Evolutionary conservation across 2,329 filamentous ascomycete genomes (phyloP).

Genomic region (Aspergillus costaricaensis): DNA sequence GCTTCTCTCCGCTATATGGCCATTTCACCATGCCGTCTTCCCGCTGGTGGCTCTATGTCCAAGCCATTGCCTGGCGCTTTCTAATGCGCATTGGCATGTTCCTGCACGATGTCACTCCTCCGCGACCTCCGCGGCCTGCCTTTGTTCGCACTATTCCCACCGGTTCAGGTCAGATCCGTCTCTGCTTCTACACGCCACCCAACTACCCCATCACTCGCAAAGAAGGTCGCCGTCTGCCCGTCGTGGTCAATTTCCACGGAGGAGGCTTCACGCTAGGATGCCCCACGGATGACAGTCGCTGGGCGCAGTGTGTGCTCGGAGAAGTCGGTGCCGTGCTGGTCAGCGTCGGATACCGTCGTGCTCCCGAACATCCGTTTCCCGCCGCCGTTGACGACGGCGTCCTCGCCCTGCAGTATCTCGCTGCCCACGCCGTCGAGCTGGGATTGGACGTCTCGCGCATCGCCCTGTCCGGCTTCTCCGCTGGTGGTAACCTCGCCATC

Average conservation of each 20-base stretch:
- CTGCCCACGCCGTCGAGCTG: constrained; percentile 57
- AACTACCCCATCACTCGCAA: constrained; percentile 35
- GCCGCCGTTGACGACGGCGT: constrained; percentile 66
- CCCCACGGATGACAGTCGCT: constrained; percentile 62
- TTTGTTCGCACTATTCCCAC: constrained; percentile 61
- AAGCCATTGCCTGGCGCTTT: constrained; percentile 67
- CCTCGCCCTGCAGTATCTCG: constrained; percentile 61
- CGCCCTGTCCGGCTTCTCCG: constrained; percentile 63
- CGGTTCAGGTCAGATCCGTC: constrained; percentile 51
- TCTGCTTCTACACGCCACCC: constrained; percentile 64
- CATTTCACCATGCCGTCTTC: constrained; percentile 34
- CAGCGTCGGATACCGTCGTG: constrained; percentile 62
- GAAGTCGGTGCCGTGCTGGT: constrained; percentile 61
- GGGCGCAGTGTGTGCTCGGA: constrained; percentile 58
- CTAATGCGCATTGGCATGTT: constrained; percentile 71
- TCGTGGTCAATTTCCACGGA: constrained; percentile 65
- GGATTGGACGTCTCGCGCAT: constrained; percentile 60
- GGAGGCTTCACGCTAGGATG: constrained; percentile 64
- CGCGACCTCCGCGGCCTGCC: constrained; percentile 60
- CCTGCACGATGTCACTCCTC: constrained; percentile 63
- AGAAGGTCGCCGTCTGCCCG: constrained; percentile 53
- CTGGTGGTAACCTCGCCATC: constrained; percentile 64
- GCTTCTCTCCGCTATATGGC: background rate
- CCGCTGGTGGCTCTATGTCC: constrained; percentile 62
- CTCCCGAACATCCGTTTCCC: constrained; percentile 64